Conservation (phyloP, 1,284 basidiomycete species). For the Exobasidium rhododendri region DNA sequence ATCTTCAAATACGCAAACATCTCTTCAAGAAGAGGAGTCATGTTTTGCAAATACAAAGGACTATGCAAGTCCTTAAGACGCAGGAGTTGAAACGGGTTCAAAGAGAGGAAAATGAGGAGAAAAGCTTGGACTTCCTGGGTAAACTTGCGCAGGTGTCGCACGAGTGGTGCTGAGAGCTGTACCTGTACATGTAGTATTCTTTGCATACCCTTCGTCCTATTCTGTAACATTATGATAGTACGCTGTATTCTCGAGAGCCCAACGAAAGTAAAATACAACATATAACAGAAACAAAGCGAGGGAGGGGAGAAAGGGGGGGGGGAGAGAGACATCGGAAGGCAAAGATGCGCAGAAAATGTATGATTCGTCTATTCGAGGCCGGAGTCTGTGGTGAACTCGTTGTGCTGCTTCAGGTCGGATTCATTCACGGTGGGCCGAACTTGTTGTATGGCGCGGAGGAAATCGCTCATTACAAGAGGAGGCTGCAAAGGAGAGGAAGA, state of each 20-base stretch:
- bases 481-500: conserved; percentile 21
- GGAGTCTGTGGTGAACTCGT: conserved; percentile 83
- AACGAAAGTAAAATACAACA: background rate
- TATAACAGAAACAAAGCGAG: background rate
- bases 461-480: conserved; percentile 63
- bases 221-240: background rate
- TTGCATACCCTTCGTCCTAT: background rate
- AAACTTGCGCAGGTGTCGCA: background rate
- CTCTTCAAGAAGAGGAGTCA: background rate
- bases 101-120: background rate
- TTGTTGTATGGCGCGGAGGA: conserved; percentile 75
- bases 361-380: conserved; percentile 49
- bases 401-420: conserved; percentile 76
- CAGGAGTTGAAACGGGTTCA: background rate
- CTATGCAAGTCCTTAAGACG: background rate
- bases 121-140: background rate
- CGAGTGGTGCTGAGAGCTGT: background rate
- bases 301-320: background rate
- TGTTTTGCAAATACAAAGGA: background rate
- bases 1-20: background rate
- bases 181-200: background rate
- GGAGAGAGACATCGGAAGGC: background rate
- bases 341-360: no score
- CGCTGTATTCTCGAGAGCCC: background rate
- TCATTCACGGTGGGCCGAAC: conserved; percentile 85